These are phyloP conservation scores for Fusarium sambucinum DNA, from an alignment of 2,329 filamentous ascomycete genomes.

Conservation along the genomic window DNA sequence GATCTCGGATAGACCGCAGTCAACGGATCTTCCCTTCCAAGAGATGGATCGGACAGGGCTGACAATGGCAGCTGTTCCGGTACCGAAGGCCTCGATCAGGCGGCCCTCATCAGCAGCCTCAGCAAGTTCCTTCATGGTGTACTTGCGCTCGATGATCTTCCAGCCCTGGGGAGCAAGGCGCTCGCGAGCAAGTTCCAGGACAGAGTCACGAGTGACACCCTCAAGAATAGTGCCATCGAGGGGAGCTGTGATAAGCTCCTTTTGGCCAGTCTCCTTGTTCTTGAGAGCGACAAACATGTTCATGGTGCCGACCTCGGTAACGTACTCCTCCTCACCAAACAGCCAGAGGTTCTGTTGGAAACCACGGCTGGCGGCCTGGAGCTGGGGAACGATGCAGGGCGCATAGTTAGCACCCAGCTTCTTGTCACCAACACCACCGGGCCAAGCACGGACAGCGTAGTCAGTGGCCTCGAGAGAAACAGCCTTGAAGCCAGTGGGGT, in stretches of 20 bases:
- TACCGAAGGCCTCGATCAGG: constrained; percentile 91
- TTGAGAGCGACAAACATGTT: constrained; percentile 92
- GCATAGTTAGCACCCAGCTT: constrained; percentile 99
- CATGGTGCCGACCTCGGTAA: constrained; percentile 99
- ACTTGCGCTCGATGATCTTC: constrained; percentile 89
- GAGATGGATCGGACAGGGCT: constrained; percentile 89
- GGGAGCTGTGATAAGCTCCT: constrained; percentile 93
- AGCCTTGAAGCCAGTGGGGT: constrained; percentile 98
- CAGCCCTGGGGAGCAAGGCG: constrained; percentile 86
- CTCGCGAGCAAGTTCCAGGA: constrained; percentile 88
- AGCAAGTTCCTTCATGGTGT: constrained; percentile 87
- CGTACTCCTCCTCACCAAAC: constrained; percentile 93
- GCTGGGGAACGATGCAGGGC: constrained; percentile 97
- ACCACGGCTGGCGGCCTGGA: constrained; percentile 88
- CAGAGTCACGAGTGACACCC: constrained; percentile 92
- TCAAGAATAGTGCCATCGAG: constrained; percentile 96
- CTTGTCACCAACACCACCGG: constrained; percentile 96
- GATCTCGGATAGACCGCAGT: constrained; percentile 82
- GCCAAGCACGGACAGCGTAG: constrained; percentile 97
- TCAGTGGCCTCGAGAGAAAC: constrained; percentile 95
- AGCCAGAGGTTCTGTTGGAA: constrained; percentile 99
- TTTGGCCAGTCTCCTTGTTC: constrained; percentile 88
- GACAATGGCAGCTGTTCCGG: constrained; percentile 94
- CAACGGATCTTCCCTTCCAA: constrained; percentile 84
- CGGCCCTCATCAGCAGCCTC: constrained; percentile 87